Evolutionary conservation across 1,284 basidiomycete species (phyloP).

Genomic region (Cryptococcus floricola): DNA sequence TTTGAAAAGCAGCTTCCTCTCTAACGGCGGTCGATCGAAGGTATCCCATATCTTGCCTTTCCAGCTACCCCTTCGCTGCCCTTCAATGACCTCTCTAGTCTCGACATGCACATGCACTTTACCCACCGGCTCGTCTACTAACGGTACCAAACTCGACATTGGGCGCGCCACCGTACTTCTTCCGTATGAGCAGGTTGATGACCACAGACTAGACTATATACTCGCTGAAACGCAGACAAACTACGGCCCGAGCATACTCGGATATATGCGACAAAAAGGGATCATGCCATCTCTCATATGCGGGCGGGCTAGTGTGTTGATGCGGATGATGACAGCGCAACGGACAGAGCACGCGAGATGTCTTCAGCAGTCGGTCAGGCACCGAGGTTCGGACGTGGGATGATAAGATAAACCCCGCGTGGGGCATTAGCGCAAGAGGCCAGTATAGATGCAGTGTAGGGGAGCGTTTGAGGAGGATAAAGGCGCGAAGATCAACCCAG

Average conservation of each 20-base stretch:
- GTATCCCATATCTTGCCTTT: conserved; percentile 41
- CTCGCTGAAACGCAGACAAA: too few species aligned
- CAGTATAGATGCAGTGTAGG: too few species aligned
- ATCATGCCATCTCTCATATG: not conserved
- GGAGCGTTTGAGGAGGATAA: too few species aligned
- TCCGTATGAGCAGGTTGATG: not conserved
- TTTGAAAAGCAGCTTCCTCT: conserved; percentile 21
- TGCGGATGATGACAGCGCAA: not conserved
- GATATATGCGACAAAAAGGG: too few species aligned
- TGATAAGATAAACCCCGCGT: too few species aligned
- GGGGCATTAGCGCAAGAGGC: too few species aligned
- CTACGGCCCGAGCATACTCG: too few species aligned
- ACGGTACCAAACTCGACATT: not conserved
- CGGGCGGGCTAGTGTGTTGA: not conserved
- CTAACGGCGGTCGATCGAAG: conserved; percentile 25
- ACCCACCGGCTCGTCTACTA: conserved; percentile 1
- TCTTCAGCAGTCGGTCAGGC: too few species aligned
- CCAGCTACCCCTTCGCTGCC: conserved; percentile 9
- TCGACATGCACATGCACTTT: not conserved
- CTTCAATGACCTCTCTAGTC: not conserved
- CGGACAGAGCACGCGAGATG: not conserved
- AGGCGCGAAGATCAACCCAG: too few species aligned
- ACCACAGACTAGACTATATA: too few species aligned
- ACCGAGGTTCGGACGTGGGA: too few species aligned
- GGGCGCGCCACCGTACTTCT: not conserved